A percentile compares a stretch with the other conserved stretches of the same genome.
Conservation (phyloP, 148 eudicot genomes). For the Selenicereus undatus region DNA sequence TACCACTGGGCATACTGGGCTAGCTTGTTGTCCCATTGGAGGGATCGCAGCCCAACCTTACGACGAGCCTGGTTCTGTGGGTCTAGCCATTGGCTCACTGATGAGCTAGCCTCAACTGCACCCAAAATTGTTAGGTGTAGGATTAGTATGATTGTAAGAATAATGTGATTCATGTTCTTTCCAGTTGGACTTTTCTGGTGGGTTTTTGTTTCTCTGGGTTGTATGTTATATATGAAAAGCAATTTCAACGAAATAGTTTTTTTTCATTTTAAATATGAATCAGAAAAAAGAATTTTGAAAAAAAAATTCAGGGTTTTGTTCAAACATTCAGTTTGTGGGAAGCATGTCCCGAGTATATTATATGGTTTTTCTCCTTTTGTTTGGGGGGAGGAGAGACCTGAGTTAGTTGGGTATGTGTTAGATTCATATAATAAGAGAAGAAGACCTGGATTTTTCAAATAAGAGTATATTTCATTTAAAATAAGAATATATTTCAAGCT, state of each 20-base stretch:
- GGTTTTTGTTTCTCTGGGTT: not conserved
- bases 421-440: not conserved
- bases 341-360: not conserved
- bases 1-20: conserved; percentile 20
- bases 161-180: not conserved
- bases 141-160: conserved; percentile 10
- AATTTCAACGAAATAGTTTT: not conserved
- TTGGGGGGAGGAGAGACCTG: not conserved
- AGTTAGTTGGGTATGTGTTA: not conserved
- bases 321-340: not conserved
- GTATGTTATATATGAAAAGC: not conserved
- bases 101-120: not conserved
- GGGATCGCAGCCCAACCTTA: not conserved
- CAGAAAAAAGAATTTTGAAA: too few species aligned
- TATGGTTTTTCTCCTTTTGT: not conserved
- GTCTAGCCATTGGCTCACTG: conserved; percentile 13
- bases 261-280: not conserved
- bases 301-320: not conserved
- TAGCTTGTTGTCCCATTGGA: conserved; percentile 26
- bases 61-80: conserved; percentile 29
- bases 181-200: not conserved
- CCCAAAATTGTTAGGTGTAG: not conserved
- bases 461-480: not conserved
- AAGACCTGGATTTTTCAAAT: too few species aligned
- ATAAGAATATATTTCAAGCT: not conserved